Percentiles rank a stretch among this genome's conserved stretches.
phyloP scores from a whole-genome alignment of 176 grass and related monocot species.

The Oryza meridionalis region DNA sequence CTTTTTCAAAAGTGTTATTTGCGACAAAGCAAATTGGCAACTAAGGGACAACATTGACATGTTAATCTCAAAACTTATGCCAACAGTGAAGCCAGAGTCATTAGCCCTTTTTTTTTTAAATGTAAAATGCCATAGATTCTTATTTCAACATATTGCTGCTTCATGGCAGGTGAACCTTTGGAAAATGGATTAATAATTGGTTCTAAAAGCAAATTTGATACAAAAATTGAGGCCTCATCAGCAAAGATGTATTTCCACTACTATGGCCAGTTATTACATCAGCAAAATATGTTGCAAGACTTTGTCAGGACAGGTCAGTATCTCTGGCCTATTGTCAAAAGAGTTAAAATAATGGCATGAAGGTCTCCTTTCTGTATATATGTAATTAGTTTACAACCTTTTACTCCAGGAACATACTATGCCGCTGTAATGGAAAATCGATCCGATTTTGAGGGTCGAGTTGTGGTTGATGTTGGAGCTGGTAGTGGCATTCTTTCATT shows the following conservation, averaged over 20 bases:
- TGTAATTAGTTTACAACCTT: slow-evolving; percentile 26
- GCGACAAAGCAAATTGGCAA: slow-evolving; percentile 17
- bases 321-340: slow-evolving; percentile 29
- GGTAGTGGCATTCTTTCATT: slow-evolving; percentile 98
- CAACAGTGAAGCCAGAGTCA: background rate
- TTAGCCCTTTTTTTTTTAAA: background rate
- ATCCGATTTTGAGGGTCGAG: slow-evolving; percentile 78
- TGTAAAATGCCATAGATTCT: slow-evolving; percentile 4
- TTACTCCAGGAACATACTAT: slow-evolving; percentile 89
- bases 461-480: slow-evolving; percentile 99
- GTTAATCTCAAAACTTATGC: slow-evolving; percentile 19
- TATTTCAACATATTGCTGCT: slow-evolving; percentile 24
- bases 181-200: slow-evolving; percentile 78
- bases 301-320: slow-evolving; percentile 95
- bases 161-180: slow-evolving; percentile 61
- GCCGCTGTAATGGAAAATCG: slow-evolving; percentile 96
- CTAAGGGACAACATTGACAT: slow-evolving; percentile 21
- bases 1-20: background rate
- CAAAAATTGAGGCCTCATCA: slow-evolving; percentile 96
- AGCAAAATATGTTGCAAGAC: slow-evolving; percentile 99
- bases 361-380: slow-evolving; percentile 3
- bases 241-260: slow-evolving; percentile 99
- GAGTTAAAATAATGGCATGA: slow-evolving; percentile 17
- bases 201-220: slow-evolving; percentile 90
- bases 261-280: slow-evolving; percentile 95